phyloP scores from a whole-genome alignment of 345 rosid species.

The Raphanus raphanistrum region DNA sequence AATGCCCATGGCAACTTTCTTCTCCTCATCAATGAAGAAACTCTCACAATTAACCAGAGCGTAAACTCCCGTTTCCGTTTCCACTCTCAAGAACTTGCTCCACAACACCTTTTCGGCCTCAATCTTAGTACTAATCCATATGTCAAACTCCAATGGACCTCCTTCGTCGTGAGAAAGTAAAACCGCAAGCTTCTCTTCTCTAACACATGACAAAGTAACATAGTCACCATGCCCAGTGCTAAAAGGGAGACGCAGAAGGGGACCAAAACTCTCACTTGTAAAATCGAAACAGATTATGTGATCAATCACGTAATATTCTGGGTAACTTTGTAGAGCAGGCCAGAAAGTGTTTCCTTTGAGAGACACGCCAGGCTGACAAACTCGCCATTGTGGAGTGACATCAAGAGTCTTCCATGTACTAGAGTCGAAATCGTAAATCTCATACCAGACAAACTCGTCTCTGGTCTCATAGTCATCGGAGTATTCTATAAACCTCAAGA shows the following conservation, averaged over 20 bases:
- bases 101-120: background rate
- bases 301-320: too few species aligned
- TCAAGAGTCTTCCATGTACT: background rate
- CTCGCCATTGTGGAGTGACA: constrained; percentile 2
- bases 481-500: background rate
- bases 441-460: background rate
- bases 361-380: background rate
- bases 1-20: background rate
- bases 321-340: too few species aligned
- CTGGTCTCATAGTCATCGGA: background rate
- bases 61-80: too few species aligned
- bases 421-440: background rate
- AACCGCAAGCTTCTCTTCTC: background rate
- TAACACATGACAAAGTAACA: background rate
- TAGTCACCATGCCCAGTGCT: background rate
- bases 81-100: background rate
- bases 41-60: background rate
- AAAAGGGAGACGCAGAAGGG: too few species aligned
- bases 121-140: background rate
- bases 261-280: too few species aligned
- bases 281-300: too few species aligned
- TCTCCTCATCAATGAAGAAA: background rate
- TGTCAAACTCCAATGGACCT: background rate
- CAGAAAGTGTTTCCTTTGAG: too few species aligned
- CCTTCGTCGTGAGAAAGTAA: background rate